Evolutionary conservation across 1,284 basidiomycete genomes (phyloP), one percentile per base, ranked within the genome.

Genomic region (Vanrija pseudolonga): DNA sequence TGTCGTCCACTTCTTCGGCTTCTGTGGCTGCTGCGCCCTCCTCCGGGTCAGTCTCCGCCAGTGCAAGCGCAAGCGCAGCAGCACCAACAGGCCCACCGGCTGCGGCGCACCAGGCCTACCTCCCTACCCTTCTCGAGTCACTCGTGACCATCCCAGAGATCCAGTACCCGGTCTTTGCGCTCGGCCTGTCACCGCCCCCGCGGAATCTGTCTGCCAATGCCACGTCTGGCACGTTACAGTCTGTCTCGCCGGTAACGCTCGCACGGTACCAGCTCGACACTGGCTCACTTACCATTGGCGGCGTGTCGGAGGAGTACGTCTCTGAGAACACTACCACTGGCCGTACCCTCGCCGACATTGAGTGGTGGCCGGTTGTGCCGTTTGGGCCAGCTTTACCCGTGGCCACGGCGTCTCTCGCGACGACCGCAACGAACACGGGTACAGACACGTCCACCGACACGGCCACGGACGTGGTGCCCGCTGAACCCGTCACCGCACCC

Each of bases 281-380:
- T 28, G 68, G 69, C 0, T 64, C 64, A 9, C 42, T 74, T 3
- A 74, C 72, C 5, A 57, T 72, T 14, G 72, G 72, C 17, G 72
- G 72, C 3, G 67, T 74, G 9, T 69, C 69, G 1, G 58, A 55
- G 32, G 53, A 56, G 1, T 70, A 65, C 47, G 63, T 71, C n/a
- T 52, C 50, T 6, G 56, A 60, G n/a, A 55, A 62, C 24, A 47
- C 50, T 3, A 52, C 49, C 8, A 60, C 64, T 3, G 64, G 62
- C 12, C 50, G 63, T 41, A 67, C 65, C 2, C 32, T 71, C 6
- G 45, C 50, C 18, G 68, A 72, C 62, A 69, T 73, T 38, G 68
- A 72, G 50, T 72, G 71, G 68, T 55, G 59, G 24, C 59, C 65
- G 14, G 70, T 73, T 5, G 57, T 72, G 1, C 71, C 69, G 1